phyloP scores from a whole-genome alignment of 495 filamentous ascomycete species.

The Sordaria brevicollis region DNA sequence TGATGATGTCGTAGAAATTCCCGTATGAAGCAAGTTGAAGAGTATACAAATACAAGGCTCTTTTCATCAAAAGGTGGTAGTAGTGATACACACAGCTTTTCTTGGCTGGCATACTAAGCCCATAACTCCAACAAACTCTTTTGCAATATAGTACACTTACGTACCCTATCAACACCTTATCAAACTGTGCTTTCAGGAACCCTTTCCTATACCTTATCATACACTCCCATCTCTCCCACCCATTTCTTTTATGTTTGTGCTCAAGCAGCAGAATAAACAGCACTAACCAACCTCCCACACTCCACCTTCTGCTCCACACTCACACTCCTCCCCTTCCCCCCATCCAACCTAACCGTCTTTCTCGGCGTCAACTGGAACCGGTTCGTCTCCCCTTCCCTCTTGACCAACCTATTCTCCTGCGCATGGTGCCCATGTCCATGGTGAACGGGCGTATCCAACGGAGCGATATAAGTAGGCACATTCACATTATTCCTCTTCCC shows the following conservation, averaged over 20 bases:
- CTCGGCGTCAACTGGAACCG: slow-evolving; percentile 80
- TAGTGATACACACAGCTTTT: background rate
- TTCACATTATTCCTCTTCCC: slow-evolving; percentile 74
- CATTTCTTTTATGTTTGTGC: background rate
- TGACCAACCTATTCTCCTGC: slow-evolving; percentile 33
- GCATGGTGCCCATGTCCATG: slow-evolving; percentile 2
- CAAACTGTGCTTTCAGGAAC: too few species aligned
- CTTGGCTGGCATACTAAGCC: background rate
- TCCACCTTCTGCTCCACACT: slow-evolving; percentile 80
- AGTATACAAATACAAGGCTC: background rate
- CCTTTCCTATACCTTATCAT: background rate
- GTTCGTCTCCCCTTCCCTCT: slow-evolving; percentile 49
- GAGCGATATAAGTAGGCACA: slow-evolving; percentile 66
- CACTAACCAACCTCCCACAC: slow-evolving; percentile 76
- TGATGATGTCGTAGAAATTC: background rate
- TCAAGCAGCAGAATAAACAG: slow-evolving; percentile 55
- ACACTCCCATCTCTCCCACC: background rate
- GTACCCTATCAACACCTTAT: background rate
- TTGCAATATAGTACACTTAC: background rate
- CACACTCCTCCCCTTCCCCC: slow-evolving; percentile 53
- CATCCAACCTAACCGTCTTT: slow-evolving; percentile 54
- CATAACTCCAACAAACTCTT: background rate
- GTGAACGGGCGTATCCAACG: slow-evolving; percentile 43
- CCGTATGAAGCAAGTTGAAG: background rate
- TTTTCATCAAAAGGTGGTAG: background rate